Percentiles rank a stretch among this genome's conserved stretches.
phyloP scores from a whole-genome alignment of 768 basidiomycete genomes.

The Plicaturopsis crispa region DNA sequence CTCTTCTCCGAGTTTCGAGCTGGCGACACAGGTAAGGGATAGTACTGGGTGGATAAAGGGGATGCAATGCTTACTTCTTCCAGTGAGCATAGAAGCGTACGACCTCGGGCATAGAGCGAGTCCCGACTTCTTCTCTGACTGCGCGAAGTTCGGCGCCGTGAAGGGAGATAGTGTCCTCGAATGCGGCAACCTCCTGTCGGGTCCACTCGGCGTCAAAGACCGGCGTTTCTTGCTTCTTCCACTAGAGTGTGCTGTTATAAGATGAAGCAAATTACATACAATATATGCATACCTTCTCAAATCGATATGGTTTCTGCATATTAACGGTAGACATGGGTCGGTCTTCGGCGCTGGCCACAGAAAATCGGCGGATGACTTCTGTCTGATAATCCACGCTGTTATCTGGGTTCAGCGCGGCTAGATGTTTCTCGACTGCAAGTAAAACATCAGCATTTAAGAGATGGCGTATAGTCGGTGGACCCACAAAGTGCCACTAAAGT shows the following conservation, averaged over 20 bases:
- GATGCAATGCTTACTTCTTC: slow-evolving; percentile 56
- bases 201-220: slow-evolving; percentile 70
- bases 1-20: slow-evolving; percentile 63
- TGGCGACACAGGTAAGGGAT: slow-evolving; percentile 19
- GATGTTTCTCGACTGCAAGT: slow-evolving; percentile 1
- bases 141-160: slow-evolving; percentile 77
- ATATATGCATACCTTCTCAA: slow-evolving; percentile 49
- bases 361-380: slow-evolving; percentile 65
- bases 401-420: slow-evolving; percentile 27
- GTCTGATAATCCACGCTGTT: slow-evolving; percentile 76
- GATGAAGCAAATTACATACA: slow-evolving; percentile 1
- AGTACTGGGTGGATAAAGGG: slow-evolving; percentile 1
- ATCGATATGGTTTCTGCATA: slow-evolving; percentile 48
- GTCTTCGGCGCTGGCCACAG: slow-evolving; percentile 54
- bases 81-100: slow-evolving; percentile 81
- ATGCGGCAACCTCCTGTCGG: slow-evolving; percentile 59
- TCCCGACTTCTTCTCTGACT: slow-evolving; percentile 66
- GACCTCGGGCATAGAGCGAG: slow-evolving; percentile 65
- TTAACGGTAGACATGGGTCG: slow-evolving; percentile 54
- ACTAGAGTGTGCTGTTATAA: slow-evolving; percentile 33
- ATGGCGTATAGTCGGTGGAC: too few species aligned
- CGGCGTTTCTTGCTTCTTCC: slow-evolving; percentile 61
- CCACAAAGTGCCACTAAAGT: not conserved
- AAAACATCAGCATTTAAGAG: too few species aligned
- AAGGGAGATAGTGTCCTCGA: slow-evolving; percentile 67